Conservation (phyloP, 139 green algal species). For the Penium margaritaceum region DNA sequence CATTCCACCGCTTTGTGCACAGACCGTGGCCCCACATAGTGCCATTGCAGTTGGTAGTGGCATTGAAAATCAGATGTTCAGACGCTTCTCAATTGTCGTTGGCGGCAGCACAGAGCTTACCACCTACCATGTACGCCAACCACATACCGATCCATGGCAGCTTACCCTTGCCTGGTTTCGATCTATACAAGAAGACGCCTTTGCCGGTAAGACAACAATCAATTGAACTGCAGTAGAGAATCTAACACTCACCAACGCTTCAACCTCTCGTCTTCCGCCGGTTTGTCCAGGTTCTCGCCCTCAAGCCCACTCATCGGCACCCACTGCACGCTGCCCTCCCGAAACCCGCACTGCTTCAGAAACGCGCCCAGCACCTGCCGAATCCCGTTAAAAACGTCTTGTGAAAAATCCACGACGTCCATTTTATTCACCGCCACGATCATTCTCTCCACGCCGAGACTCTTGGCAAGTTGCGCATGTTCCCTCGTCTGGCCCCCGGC, state of each 20-base stretch:
- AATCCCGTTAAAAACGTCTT: slow-evolving; percentile 73
- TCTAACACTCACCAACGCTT: slow-evolving; percentile 57
- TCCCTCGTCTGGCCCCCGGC: slow-evolving; percentile 90
- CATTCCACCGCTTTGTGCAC: too few relatives aligned
- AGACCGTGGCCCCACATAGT: too few relatives aligned
- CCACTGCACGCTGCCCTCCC: slow-evolving; percentile 61
- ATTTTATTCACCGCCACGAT: slow-evolving; percentile 92
- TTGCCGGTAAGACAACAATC: too few relatives aligned
- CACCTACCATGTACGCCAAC: too few relatives aligned
- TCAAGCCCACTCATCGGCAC: slow-evolving; percentile 61
- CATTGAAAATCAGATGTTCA: too few relatives aligned
- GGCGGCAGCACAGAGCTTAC: too few relatives aligned
- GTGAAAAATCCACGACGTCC: slow-evolving; percentile 68
- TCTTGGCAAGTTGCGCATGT: slow-evolving; percentile 83
- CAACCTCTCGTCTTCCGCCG: slow-evolving; percentile 47
- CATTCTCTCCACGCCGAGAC: slow-evolving; percentile 80
- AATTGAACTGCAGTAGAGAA: too few relatives aligned
- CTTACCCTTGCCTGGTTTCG: too few relatives aligned
- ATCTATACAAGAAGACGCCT: too few relatives aligned
- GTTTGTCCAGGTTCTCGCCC: slow-evolving; percentile 73
- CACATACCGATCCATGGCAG: too few relatives aligned
- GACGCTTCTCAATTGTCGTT: too few relatives aligned
- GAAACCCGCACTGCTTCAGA: slow-evolving; percentile 72
- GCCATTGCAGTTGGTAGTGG: too few relatives aligned
- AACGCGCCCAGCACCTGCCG: slow-evolving; percentile 66